Base-by-base conservation (phyloP, 352 stramenopile genomes). In the Phytophthora quininea region DNA sequence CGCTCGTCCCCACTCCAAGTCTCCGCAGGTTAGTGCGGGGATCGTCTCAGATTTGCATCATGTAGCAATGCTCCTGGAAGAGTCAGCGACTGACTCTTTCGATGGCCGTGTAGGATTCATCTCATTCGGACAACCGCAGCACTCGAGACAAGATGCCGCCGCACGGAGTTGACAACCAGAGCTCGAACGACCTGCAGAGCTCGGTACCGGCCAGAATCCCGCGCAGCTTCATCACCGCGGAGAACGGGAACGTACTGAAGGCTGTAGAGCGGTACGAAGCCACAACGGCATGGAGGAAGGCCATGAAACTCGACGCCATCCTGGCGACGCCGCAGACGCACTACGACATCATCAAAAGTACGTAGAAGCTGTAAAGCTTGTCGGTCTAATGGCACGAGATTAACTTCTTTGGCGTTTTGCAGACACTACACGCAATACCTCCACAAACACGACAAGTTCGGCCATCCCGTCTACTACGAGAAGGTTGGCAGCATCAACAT, bases 401-500 rank as follows among this genome's bases (percentile, higher is more conserved):
- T 49, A 49, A 49, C 19, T 49, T 6, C 15, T 9, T 49, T 49
- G 43, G 14, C 47, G 9, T 40, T 3, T 33, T 49, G 14, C 60
- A 94, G 86, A 42, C 75, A 87, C 54, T 93, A 93, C 77, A 86
- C 82, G 27, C 87, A 95, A 51, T 91, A 68, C 61, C 63, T 93
- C 4, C 87, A 93, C 74, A 95, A 95, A 65, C 76, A 77, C 8
- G 85, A 93, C 76, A 92, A 91, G 51, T 65, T 91, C 0, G 86
- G 86, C 0, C 84, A 94, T 27, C 86, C 88, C 0, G 70, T 96
- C 6, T 96, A 93, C 73, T 88, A 88, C 38, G 82, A 96, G 60
- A 92, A 95, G 56, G 79, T 95, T 32, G 86, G 82, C 14, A 81
- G 67, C 8, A 95, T 96, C 64, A 91, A 96, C 68, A 88, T 96